These are phyloP conservation scores for Bjerkandera adusta DNA, from an alignment of 1,284 basidiomycete genomes.

Conservation along the genomic window DNA sequence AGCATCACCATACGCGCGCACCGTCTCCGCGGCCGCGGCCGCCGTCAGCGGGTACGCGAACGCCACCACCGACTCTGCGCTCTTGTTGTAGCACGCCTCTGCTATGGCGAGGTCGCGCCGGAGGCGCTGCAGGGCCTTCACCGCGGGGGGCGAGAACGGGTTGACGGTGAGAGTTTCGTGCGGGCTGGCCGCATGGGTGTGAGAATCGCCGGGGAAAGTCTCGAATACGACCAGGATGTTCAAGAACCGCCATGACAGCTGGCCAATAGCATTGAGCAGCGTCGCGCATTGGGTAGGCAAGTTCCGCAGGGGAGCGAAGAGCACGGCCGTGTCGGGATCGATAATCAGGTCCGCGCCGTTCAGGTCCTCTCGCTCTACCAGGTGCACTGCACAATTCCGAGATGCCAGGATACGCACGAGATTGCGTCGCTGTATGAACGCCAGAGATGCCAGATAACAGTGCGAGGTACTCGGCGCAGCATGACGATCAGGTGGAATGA, in stretches of 20 bases:
- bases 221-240: slow-evolving; percentile 61
- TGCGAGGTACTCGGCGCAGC: slow-evolving; percentile 41
- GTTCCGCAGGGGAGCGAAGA: slow-evolving; percentile 54
- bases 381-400: slow-evolving; percentile 42
- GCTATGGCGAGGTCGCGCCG: slow-evolving; percentile 57
- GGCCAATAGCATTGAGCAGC: slow-evolving; percentile 37
- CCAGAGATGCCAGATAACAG: slow-evolving; percentile 64
- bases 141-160: slow-evolving; percentile 57
- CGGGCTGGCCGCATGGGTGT: slow-evolving; percentile 24
- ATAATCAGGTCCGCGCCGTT: slow-evolving; percentile 55
- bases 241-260: slow-evolving; percentile 58
- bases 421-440: slow-evolving; percentile 62
- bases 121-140: slow-evolving; percentile 65
- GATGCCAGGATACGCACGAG: slow-evolving; percentile 50
- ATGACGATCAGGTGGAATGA: slow-evolving; percentile 39
- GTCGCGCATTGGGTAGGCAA: slow-evolving; percentile 49
- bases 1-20: slow-evolving; percentile 55
- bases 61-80: slow-evolving; percentile 36
- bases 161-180: slow-evolving; percentile 17
- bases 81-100: slow-evolving; percentile 52
- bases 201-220: slow-evolving; percentile 48
- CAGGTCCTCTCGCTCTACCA: slow-evolving; percentile 61
- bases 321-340: slow-evolving; percentile 53
- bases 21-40: slow-evolving; percentile 50
- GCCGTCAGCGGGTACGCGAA: slow-evolving; percentile 63